Percentiles rank a stretch among this genome's conserved stretches.
phyloP scores from a whole-genome alignment of 177 flowering plant species.

The Vitis hybrid region DNA sequence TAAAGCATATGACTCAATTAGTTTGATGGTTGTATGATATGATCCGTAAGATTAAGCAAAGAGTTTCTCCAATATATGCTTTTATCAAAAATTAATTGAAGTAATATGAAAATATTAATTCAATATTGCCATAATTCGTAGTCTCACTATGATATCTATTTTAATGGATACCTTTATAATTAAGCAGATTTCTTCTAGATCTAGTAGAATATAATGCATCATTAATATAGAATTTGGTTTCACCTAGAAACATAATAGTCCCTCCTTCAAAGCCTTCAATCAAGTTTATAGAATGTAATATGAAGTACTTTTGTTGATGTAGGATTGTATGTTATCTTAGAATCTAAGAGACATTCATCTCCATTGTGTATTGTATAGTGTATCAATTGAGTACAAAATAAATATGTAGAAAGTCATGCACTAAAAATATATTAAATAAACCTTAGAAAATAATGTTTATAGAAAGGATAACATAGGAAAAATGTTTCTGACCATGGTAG shows the following conservation, averaged over 20 bases:
- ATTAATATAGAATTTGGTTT: neutral
- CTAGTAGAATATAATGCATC: neutral
- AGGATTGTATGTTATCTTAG: too few species aligned
- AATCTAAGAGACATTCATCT: too few species aligned
- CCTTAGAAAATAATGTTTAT: too few species aligned
- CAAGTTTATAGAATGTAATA: neutral
- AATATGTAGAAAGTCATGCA: too few species aligned
- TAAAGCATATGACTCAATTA: neutral
- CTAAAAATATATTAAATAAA: too few species aligned
- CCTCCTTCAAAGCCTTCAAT: neutral
- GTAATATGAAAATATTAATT: constrained; percentile 1
- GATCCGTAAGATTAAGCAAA: neutral
- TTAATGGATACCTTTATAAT: neutral
- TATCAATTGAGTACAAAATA: too few species aligned
- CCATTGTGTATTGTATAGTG: too few species aligned
- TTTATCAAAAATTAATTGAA: neutral
- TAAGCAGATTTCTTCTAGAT: constrained; percentile 4
- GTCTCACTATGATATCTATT: constrained; percentile 6
- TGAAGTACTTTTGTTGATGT: neutral
- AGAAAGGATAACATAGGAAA: too few species aligned
- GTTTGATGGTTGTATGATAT: neutral
- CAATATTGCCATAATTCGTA: neutral
- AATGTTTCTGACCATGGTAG: too few species aligned
- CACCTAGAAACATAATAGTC: neutral
- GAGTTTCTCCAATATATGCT: neutral